These are phyloP conservation scores for Veloporphyrellus conicus DNA, from an alignment of 1,284 basidiomycete genomes.

Conservation along the genomic window DNA sequence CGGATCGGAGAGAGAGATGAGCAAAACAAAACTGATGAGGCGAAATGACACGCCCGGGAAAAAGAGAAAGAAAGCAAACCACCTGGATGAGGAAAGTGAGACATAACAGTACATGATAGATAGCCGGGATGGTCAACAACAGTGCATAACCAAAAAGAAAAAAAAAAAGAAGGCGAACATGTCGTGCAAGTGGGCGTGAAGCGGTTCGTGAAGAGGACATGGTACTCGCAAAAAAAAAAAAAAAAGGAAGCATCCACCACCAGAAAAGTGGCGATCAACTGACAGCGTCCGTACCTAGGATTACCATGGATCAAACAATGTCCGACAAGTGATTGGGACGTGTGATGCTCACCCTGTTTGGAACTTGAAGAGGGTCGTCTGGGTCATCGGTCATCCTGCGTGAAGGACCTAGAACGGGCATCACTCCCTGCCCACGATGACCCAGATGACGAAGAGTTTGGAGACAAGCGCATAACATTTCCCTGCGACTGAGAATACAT, in stretches of 20 bases:
- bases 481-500: constrained; percentile 3
- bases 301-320: too few relatives aligned
- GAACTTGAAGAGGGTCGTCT: background rate
- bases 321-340: background rate
- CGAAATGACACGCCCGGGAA: too few relatives aligned
- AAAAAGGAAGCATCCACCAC: background rate
- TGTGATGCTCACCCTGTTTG: constrained; percentile 1
- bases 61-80: too few relatives aligned
- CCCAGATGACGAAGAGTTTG: constrained; percentile 14
- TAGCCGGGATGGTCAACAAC: too few relatives aligned
- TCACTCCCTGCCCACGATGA: constrained; percentile 23
- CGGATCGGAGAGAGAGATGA: too few relatives aligned
- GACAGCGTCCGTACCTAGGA: background rate
- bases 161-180: background rate
- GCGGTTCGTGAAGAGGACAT: background rate
- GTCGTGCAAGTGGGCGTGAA: background rate
- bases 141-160: background rate
- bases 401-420: constrained; percentile 7
- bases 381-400: constrained; percentile 9
- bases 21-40: background rate
- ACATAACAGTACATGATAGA: too few relatives aligned
- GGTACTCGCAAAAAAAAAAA: background rate
- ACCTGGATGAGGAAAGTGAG: too few relatives aligned
- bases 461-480: background rate
- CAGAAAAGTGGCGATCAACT: background rate